Evolutionary conservation across 2,329 filamentous ascomycete genomes (phyloP).

Genomic region (Colletotrichum brevisporum): DNA sequence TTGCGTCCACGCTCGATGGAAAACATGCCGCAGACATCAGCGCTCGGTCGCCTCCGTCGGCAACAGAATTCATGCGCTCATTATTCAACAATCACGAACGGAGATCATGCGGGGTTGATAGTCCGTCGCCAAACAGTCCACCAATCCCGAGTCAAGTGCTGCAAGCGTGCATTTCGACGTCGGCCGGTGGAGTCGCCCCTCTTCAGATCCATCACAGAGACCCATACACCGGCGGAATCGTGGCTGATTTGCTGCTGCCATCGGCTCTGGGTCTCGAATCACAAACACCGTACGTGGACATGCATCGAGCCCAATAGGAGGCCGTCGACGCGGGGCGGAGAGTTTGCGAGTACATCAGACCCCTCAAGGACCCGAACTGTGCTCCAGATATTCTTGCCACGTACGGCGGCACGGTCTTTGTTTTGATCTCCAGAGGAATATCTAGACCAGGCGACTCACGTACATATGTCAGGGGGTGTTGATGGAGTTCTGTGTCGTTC

Average conservation of each 20-base stretch:
- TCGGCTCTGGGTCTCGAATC: not conserved
- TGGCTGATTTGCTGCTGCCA: constrained; percentile 1
- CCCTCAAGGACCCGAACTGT: not conserved
- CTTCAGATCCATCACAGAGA: constrained; percentile 2
- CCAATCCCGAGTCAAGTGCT: constrained; percentile 9
- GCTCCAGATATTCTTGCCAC: constrained; percentile 3
- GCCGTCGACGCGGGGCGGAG: not conserved
- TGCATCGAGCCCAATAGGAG: constrained; percentile 1
- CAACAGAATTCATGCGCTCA: not conserved
- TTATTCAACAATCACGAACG: not conserved
- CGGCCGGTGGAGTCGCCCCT: constrained; percentile 11
- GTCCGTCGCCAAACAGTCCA: constrained; percentile 14
- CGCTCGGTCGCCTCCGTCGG: not conserved
- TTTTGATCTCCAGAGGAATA: not conserved
- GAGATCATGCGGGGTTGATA: constrained; percentile 3
- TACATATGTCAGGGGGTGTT: not conserved
- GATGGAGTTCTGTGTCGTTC: not conserved
- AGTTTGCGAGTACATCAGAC: not conserved
- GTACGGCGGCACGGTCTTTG: not conserved
- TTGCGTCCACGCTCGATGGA: too few relatives aligned
- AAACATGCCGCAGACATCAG: not conserved
- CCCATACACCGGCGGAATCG: constrained; percentile 11
- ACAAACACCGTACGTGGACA: constrained; percentile 11
- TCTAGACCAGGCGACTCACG: not conserved
- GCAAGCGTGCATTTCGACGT: constrained; percentile 2